Evolutionary conservation across 1,139 yeast genomes (phyloP).

Genomic region (Yamadazyma triangularis): DNA sequence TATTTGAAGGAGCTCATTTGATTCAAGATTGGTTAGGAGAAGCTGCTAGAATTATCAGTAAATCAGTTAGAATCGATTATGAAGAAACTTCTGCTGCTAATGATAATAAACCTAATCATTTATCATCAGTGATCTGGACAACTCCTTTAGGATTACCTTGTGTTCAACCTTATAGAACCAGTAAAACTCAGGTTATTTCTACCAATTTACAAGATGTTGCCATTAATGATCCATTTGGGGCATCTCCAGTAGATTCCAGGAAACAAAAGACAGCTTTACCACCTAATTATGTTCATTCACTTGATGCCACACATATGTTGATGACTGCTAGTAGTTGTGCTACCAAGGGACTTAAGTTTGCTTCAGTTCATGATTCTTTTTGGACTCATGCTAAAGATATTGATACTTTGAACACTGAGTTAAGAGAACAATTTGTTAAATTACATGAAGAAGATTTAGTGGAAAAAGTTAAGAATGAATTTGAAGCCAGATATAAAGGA

Average conservation of each 20-base stretch:
- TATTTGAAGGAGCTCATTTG: slow-evolving; percentile 88
- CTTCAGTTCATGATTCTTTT: slow-evolving; percentile 96
- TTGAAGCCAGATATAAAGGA: slow-evolving; percentile 73
- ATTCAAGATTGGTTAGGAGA: slow-evolving; percentile 97
- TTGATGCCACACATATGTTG: slow-evolving; percentile 97
- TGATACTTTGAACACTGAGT: slow-evolving; percentile 61
- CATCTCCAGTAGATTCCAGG: slow-evolving; percentile 78
- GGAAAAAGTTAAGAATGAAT: slow-evolving; percentile 68
- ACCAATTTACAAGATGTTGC: slow-evolving; percentile 83
- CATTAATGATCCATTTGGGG: slow-evolving; percentile 78
- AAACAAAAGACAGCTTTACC: slow-evolving; percentile 94
- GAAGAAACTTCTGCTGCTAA: slow-evolving; percentile 23
- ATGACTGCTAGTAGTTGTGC: slow-evolving; percentile 81
- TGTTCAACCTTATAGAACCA: slow-evolving; percentile 89
- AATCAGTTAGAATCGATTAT: slow-evolving; percentile 67
- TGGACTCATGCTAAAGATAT: slow-evolving; percentile 97
- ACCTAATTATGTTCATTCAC: slow-evolving; percentile 91
- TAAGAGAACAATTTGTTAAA: slow-evolving; percentile 76
- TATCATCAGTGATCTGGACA: slow-evolving; percentile 96
- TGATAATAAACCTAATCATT: slow-evolving; percentile 50
- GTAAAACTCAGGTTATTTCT: slow-evolving; percentile 55
- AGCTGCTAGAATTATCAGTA: slow-evolving; percentile 76
- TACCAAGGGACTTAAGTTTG: slow-evolving; percentile 67
- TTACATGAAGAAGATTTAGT: slow-evolving; percentile 74
- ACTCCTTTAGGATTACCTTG: slow-evolving; percentile 91